Conservation (phyloP, 768 basidiomycete genomes). For the Lactifluus hygrophoroides region DNA sequence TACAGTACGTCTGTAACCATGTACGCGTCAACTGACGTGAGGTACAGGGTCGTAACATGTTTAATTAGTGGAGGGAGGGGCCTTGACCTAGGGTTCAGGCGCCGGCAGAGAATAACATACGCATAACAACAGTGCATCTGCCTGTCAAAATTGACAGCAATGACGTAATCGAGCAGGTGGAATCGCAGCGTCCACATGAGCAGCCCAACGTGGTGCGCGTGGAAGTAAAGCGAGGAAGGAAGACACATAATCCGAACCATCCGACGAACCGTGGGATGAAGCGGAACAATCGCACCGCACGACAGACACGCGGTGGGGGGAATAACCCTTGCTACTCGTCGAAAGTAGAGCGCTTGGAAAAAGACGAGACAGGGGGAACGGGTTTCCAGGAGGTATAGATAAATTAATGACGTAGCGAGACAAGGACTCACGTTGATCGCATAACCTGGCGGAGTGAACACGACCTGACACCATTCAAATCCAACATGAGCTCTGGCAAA, state of each 20-base stretch:
- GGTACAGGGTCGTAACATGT: not conserved
- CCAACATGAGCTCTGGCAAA: not conserved
- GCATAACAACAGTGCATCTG: not conserved
- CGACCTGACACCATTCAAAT: conserved; percentile 36
- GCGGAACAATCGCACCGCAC: not conserved
- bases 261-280: not conserved
- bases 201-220: not conserved
- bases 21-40: not conserved
- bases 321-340: not conserved
- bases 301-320: conserved; percentile 3
- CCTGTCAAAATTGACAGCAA: not conserved
- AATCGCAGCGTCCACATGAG: not conserved
- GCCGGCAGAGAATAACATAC: not conserved
- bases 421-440: conserved; percentile 49
- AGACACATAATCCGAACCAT: not conserved
- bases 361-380: too few species aligned
- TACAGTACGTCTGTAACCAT: not conserved
- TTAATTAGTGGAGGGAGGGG: not conserved
- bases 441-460: conserved; percentile 59
- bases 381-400: not conserved
- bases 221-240: not conserved
- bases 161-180: not conserved
- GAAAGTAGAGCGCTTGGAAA: not conserved
- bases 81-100: not conserved
- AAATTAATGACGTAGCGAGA: not conserved